These are phyloP conservation scores for Peronospora destructor DNA, from an alignment of 352 stramenopile genomes.

Conservation along the genomic window DNA sequence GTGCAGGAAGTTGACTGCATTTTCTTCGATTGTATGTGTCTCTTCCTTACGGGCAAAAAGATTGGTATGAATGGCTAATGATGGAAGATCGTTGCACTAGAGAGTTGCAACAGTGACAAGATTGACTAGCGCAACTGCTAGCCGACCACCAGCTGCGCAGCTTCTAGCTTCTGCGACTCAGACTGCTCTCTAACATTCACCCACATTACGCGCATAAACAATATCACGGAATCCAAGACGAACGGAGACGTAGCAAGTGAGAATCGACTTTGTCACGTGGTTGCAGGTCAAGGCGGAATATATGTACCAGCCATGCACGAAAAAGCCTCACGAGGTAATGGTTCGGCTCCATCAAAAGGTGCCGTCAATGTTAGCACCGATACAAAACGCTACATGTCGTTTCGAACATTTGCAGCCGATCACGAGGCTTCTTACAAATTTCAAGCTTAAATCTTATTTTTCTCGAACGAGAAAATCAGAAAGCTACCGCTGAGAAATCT, in stretches of 20 bases:
- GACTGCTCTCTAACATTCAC: neutral
- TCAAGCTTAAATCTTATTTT: neutral
- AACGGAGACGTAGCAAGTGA: neutral
- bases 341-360: neutral
- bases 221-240: neutral
- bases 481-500: neutral
- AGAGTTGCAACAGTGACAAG: too few relatives aligned
- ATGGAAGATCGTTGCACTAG: too few relatives aligned
- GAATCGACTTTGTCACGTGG: neutral
- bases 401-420: neutral
- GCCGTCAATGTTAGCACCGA: neutral
- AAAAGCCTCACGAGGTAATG: too few relatives aligned
- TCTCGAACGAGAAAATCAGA: slow-evolving; percentile 1
- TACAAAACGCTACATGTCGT: slow-evolving; percentile 9
- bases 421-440: too few relatives aligned
- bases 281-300: neutral
- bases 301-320: too few relatives aligned
- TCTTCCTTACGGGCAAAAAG: too few relatives aligned
- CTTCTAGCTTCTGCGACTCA: neutral
- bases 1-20: too few relatives aligned
- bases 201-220: neutral
- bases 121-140: neutral
- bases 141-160: neutral
- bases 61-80: too few relatives aligned
- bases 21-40: too few relatives aligned